A percentile compares a stretch with the other conserved stretches of the same genome.
Conservation (phyloP, 2,329 filamentous ascomycete genomes). For the Colletotrichum magnum region DNA sequence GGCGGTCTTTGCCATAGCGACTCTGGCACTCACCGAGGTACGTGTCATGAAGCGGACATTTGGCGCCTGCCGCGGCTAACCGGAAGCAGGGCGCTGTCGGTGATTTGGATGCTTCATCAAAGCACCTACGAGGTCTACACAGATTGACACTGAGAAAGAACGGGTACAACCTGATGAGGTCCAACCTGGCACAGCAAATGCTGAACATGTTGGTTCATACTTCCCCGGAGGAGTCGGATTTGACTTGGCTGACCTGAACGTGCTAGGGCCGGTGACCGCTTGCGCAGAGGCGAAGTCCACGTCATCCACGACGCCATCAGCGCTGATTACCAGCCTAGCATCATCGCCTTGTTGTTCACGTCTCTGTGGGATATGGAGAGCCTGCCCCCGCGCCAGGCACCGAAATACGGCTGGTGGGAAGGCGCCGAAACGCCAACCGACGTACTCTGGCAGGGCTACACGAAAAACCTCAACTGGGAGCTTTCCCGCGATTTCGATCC, state of each 20-base stretch:
- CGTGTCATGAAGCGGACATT: slow-evolving; percentile 51
- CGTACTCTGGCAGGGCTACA: slow-evolving; percentile 54
- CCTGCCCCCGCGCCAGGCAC: slow-evolving; percentile 52
- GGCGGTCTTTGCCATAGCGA: slow-evolving; percentile 60
- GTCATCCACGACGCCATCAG: slow-evolving; percentile 44
- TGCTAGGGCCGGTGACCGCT: slow-evolving; percentile 55
- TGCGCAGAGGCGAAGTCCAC: slow-evolving; percentile 57
- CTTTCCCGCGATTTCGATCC: slow-evolving; percentile 52
- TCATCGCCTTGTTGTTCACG: slow-evolving; percentile 60
- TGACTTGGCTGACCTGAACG: slow-evolving; percentile 19
- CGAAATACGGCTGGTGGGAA: slow-evolving; percentile 55
- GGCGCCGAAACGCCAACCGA: slow-evolving; percentile 53
- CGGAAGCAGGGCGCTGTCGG: slow-evolving; percentile 56
- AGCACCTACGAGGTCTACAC: slow-evolving; percentile 57
- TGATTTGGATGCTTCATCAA: slow-evolving; percentile 58
- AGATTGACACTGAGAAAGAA: slow-evolving; percentile 45
- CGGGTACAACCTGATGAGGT: slow-evolving; percentile 46
- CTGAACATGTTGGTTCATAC: slow-evolving; percentile 54
- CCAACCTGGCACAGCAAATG: slow-evolving; percentile 58
- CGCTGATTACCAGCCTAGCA: slow-evolving; percentile 59
- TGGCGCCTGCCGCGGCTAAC: background rate
- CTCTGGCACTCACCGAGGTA: slow-evolving; percentile 61
- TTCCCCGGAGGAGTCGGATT: background rate
- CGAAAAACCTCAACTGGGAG: slow-evolving; percentile 54
- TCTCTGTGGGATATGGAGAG: slow-evolving; percentile 58